Percentiles rank a stretch among this genome's conserved stretches.
phyloP scores from a whole-genome alignment of 345 rosid species.

The Gossypium turneri region DNA sequence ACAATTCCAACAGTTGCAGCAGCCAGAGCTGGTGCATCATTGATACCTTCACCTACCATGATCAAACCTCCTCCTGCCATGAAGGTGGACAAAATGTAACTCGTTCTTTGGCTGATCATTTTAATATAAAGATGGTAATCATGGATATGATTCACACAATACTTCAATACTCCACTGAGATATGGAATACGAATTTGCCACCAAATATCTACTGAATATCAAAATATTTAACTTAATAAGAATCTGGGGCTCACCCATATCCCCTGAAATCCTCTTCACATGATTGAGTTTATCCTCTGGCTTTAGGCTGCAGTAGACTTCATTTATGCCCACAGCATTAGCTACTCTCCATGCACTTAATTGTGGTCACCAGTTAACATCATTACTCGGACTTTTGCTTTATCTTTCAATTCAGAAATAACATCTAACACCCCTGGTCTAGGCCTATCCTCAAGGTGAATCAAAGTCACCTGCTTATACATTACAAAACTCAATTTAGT shows the following conservation, averaged over 20 bases:
- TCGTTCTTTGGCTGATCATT: background rate
- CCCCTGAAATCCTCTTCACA: constrained; percentile 67
- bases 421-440: constrained; percentile 78
- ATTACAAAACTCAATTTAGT: background rate
- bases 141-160: background rate
- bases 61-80: constrained; percentile 82
- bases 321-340: constrained; percentile 73
- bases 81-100: constrained; percentile 11
- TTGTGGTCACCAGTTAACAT: constrained; percentile 94
- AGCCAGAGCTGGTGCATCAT: constrained; percentile 96
- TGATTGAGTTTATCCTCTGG: constrained; percentile 91
- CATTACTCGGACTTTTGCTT: constrained; percentile 66
- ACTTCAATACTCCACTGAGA: background rate
- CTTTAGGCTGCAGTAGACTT: constrained; percentile 77
- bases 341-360: constrained; percentile 97
- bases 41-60: constrained; percentile 98
- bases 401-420: constrained; percentile 51
- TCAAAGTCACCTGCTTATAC: constrained; percentile 65
- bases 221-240: constrained; percentile 8
- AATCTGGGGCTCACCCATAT: constrained; percentile 50
- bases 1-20: constrained; percentile 95
- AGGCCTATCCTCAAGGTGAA: constrained; percentile 96
- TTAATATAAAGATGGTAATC: background rate
- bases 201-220: background rate
- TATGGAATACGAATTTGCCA: background rate